A percentile compares a stretch with the other conserved stretches of the same genome.
These are phyloP conservation scores for Diaporthe eres DNA, from an alignment of 2,329 filamentous ascomycete species.

Conservation along the genomic window DNA sequence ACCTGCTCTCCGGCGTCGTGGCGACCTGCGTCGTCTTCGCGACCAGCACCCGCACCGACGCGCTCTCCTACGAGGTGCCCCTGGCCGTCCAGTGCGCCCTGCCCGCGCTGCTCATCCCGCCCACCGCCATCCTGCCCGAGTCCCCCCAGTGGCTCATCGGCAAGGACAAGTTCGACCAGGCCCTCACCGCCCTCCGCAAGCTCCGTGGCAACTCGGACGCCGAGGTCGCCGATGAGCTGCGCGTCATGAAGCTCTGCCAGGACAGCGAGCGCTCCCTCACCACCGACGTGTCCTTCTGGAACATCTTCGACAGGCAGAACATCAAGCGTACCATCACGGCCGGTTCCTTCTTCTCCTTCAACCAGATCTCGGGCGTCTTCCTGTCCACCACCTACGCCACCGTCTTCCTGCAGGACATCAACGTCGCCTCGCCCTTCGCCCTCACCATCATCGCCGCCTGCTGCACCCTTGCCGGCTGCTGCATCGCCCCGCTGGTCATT, in stretches of 20 bases:
- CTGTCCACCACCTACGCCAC: constrained; percentile 55
- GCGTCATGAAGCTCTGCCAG: constrained; percentile 49
- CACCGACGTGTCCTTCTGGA: constrained; percentile 50
- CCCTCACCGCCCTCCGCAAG: constrained; percentile 49
- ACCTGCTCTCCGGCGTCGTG: constrained; percentile 46
- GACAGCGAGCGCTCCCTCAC: constrained; percentile 45
- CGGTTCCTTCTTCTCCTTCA: constrained; percentile 53
- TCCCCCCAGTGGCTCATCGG: constrained; percentile 52
- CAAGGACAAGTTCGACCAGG: constrained; percentile 49
- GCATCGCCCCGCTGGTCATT: constrained; percentile 52
- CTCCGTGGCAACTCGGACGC: constrained; percentile 50
- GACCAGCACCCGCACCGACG: constrained; percentile 47
- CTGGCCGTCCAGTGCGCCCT: constrained; percentile 53
- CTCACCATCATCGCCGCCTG: constrained; percentile 54
- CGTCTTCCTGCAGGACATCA: constrained; percentile 52
- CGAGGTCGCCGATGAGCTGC: constrained; percentile 51
- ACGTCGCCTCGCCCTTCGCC: constrained; percentile 51
- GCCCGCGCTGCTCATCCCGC: constrained; percentile 49
- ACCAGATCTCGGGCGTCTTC: constrained; percentile 54
- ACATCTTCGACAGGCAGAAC: constrained; percentile 53
- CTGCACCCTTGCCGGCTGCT: constrained; percentile 53
- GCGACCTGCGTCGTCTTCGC: constrained; percentile 52
- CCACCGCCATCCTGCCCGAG: constrained; percentile 51
- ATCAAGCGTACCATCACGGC: constrained; percentile 53
- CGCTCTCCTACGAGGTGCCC: constrained; percentile 52